phyloP scores from a whole-genome alignment of 257 asterid genomes.

The Misopates orontium region DNA sequence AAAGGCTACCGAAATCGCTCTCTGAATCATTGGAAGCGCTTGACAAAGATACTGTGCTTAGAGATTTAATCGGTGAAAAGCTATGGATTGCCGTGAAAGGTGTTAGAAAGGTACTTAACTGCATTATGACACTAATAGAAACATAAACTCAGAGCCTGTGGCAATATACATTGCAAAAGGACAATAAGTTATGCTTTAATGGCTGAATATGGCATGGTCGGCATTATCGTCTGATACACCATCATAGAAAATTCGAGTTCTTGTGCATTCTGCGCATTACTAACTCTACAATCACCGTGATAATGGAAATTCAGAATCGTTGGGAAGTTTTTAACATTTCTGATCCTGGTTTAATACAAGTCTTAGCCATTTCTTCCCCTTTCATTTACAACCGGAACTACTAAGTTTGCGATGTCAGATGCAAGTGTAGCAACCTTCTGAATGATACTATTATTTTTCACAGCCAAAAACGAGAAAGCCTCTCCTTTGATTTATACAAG shows the following conservation, averaged over 20 bases:
- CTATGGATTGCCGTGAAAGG: constrained; percentile 68
- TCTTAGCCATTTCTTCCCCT: not conserved
- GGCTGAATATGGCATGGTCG: not conserved
- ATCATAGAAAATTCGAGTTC: not conserved
- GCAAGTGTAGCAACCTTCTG: no score
- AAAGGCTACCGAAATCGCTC: constrained; percentile 71
- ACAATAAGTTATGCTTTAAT: not conserved
- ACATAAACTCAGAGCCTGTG: no score
- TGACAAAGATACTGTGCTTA: constrained; percentile 52
- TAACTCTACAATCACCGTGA: not conserved
- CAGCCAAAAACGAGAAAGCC: no score
- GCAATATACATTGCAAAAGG: not conserved
- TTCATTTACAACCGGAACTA: no score
- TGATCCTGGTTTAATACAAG: not conserved
- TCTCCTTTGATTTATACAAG: no score
- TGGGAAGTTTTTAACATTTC: not conserved
- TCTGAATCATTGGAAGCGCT: constrained; percentile 87
- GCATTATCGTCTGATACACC: not conserved
- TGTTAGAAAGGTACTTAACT: constrained; percentile 70
- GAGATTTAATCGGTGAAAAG: constrained; percentile 73
- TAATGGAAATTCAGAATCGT: not conserved
- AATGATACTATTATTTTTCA: no score
- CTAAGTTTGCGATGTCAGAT: no score
- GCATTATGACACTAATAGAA: not conserved
- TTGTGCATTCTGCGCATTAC: not conserved